These are phyloP conservation scores for Cercospora brassicicola DNA, from an alignment of 2,329 filamentous ascomycete species.

Conservation along the genomic window DNA sequence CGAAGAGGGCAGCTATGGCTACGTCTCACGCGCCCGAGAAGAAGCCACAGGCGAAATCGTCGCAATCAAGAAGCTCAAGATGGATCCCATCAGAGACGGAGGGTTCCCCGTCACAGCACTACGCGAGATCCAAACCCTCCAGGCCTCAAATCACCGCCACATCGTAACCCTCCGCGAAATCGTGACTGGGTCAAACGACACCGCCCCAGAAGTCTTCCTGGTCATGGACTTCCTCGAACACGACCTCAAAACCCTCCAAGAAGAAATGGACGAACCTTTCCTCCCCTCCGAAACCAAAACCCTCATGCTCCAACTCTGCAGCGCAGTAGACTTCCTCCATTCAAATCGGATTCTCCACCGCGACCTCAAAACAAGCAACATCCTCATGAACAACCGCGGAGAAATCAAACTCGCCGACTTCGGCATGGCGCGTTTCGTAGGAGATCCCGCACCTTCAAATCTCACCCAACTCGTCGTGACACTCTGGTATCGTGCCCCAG, in stretches of 20 bases:
- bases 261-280: conserved; percentile 93
- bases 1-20: conserved; percentile 95
- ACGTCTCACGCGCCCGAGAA: conserved; percentile 82
- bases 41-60: conserved; percentile 74
- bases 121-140: conserved; percentile 88
- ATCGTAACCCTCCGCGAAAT: conserved; percentile 81
- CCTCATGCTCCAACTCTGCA: conserved; percentile 76
- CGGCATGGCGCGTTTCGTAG: conserved; percentile 91
- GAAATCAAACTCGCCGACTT: conserved; percentile 96
- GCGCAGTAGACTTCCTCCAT: conserved; percentile 83
- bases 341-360: conserved; percentile 83
- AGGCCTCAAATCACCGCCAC: conserved; percentile 76
- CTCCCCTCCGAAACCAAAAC: conserved; percentile 90
- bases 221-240: conserved; percentile 98
- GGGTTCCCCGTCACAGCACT: conserved; percentile 90
- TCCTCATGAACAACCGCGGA: conserved; percentile 92
- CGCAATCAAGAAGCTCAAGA: conserved; percentile 90
- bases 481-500: conserved; percentile 92
- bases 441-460: conserved; percentile 69
- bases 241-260: conserved; percentile 88
- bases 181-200: conserved; percentile 49
- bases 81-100: conserved; percentile 69
- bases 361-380: conserved; percentile 89
- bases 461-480: conserved; percentile 94
- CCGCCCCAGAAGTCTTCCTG: conserved; percentile 69